Evolutionary conservation across 106 monocot species (phyloP).

Genomic region (Allium cepa): DNA sequence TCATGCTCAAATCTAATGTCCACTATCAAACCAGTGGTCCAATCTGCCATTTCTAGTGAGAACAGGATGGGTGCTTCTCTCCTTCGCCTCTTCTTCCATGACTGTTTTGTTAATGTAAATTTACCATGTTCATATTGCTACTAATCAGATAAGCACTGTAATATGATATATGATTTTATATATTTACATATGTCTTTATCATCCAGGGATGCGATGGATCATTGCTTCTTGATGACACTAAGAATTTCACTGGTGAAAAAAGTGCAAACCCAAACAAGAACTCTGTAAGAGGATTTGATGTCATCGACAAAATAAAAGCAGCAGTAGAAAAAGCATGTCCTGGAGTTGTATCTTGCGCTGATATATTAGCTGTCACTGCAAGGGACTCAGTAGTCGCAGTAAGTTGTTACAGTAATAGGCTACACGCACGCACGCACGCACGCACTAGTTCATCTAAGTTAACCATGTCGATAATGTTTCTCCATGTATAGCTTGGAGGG

Average conservation of each 20-base stretch:
- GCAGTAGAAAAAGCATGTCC: slow-evolving; percentile 57
- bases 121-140: not conserved
- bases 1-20: slow-evolving; percentile 36
- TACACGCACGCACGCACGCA: no score
- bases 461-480: not conserved
- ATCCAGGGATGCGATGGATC: slow-evolving; percentile 75
- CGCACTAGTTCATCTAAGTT: not conserved
- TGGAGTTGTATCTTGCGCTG: slow-evolving; percentile 64
- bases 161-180: not conserved
- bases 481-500: slow-evolving; percentile 49
- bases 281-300: slow-evolving; percentile 59
- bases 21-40: slow-evolving; percentile 32
- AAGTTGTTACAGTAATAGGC: slow-evolving; percentile 6
- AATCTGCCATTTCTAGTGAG: slow-evolving; percentile 42
- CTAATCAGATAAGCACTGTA: no score
- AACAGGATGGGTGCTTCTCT: slow-evolving; percentile 44
- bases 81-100: slow-evolving; percentile 62
- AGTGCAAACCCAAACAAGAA: slow-evolving; percentile 43
- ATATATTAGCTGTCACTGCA: slow-evolving; percentile 55
- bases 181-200: not conserved
- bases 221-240: slow-evolving; percentile 58
- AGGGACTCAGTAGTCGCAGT: slow-evolving; percentile 58
- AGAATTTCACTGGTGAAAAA: slow-evolving; percentile 76
- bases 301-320: slow-evolving; percentile 56
- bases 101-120: slow-evolving; percentile 46